These are phyloP conservation scores for Drechslerella coelobrocha DNA, from an alignment of 2,329 filamentous ascomycete species.

Conservation along the genomic window DNA sequence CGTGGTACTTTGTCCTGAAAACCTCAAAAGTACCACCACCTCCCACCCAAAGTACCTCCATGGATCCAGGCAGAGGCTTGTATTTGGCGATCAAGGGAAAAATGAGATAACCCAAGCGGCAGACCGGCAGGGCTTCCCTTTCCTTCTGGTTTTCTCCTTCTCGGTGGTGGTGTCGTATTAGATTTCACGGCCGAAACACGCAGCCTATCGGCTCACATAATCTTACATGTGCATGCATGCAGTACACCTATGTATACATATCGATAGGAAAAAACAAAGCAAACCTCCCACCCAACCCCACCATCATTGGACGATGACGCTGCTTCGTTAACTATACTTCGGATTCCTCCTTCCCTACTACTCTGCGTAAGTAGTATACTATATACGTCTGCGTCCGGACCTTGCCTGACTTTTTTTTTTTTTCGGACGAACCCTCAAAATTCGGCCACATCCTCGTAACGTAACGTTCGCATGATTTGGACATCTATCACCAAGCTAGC, in stretches of 20 bases:
- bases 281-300: conserved; percentile 2
- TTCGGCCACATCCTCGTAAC: conserved; percentile 3
- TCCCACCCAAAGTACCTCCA: background rate
- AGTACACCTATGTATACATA: conserved; percentile 26
- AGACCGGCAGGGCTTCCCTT: background rate
- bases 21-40: background rate
- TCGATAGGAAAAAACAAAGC: conserved; percentile 9
- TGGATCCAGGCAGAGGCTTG: no score
- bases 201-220: conserved; percentile 49
- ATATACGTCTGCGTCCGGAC: no score
- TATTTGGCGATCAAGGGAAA: no score
- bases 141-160: background rate
- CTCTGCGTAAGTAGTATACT: no score
- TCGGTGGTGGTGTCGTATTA: background rate
- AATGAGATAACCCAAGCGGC: background rate
- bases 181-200: conserved; percentile 2
- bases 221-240: conserved; percentile 49
- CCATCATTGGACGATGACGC: background rate
- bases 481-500: no score
- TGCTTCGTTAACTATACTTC: conserved; percentile 5
- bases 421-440: background rate
- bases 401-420: background rate
- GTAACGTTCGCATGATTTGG: no score
- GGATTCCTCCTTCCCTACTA: conserved; percentile 2
- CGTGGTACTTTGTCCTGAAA: background rate